Conservation (phyloP, 805 yeast species). For the Hanseniaspora occidentalis region DNA sequence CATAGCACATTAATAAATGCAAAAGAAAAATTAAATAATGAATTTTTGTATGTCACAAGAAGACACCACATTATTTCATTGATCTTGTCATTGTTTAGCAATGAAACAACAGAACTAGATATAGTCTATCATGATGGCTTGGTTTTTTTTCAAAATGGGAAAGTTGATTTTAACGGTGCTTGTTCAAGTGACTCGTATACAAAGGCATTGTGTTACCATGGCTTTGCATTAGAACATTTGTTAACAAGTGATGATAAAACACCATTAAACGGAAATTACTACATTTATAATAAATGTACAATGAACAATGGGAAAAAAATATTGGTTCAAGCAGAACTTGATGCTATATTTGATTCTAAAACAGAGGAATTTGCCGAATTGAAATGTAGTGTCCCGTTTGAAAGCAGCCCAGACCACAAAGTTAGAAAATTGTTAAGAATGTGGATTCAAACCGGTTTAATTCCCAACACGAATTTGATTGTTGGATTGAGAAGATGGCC, state of each 20-base stretch:
- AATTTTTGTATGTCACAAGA: not conserved
- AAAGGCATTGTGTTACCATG: conserved; percentile 17
- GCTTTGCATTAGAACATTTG: conserved; percentile 21
- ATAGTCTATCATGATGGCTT: not conserved
- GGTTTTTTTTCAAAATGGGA: not conserved
- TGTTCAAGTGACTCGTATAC: conserved; percentile 6
- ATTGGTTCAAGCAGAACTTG: conserved; percentile 24
- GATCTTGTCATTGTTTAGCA: not conserved
- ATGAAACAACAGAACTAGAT: not conserved
- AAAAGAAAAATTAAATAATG: not conserved
- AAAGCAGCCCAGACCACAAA: conserved; percentile 14
- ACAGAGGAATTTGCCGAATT: conserved; percentile 17
- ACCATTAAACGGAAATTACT: conserved; percentile 4
- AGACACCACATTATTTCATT: not conserved
- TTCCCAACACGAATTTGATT: conserved; percentile 18
- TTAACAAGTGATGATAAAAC: conserved; percentile 7
- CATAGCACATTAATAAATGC: not conserved
- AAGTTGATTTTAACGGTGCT: conserved; percentile 9
- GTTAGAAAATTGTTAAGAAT: conserved; percentile 21
- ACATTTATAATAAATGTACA: conserved; percentile 14
- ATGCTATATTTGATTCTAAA: conserved; percentile 13
- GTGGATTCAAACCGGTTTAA: conserved; percentile 21
- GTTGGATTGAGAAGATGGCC: conserved; percentile 18
- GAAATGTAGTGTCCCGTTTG: conserved; percentile 19
- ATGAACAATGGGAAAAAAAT: conserved; percentile 11